Percentiles rank a stretch among this genome's conserved stretches.
Evolutionary conservation across 345 rosid genomes (phyloP).

Genomic region (Erodium maritimum): DNA sequence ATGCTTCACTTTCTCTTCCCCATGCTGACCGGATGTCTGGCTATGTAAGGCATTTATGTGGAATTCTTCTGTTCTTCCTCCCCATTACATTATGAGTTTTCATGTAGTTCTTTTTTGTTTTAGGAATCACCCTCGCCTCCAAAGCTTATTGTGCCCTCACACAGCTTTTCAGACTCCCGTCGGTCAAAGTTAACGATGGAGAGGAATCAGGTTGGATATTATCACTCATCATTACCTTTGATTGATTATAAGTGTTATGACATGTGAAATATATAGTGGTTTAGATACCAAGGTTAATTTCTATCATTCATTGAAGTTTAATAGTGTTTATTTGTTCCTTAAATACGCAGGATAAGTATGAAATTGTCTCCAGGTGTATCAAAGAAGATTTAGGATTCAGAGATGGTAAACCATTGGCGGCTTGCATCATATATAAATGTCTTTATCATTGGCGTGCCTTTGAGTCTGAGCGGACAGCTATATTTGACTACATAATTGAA

Average conservation of each 20-base stretch:
- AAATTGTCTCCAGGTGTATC: conserved; percentile 73
- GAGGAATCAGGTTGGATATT: conserved; percentile 53
- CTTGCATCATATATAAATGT: conserved; percentile 77
- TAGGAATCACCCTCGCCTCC: conserved; percentile 93
- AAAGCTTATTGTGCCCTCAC: conserved; percentile 61
- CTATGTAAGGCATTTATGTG: conserved; percentile 45
- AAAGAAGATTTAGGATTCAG: conserved; percentile 73
- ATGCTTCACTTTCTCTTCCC: conserved; percentile 35
- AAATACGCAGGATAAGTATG: conserved; percentile 66
- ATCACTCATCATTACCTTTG: conserved; percentile 2
- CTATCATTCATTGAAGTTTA: background rate
- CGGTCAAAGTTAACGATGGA: conserved; percentile 71
- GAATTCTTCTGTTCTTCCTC: conserved; percentile 1
- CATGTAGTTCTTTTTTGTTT: conserved; percentile 10
- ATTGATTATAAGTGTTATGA: background rate
- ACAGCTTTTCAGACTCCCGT: conserved; percentile 65
- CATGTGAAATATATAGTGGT: background rate
- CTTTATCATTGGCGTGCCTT: conserved; percentile 92
- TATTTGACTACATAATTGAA: conserved; percentile 82
- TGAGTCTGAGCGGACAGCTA: conserved; percentile 79
- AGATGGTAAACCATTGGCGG: conserved; percentile 81
- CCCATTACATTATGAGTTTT: background rate
- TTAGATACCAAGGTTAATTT: background rate
- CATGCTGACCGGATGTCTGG: conserved; percentile 40
- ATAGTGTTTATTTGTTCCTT: conserved; percentile 1